Evolutionary conservation across 1,284 basidiomycete species (phyloP), one percentile per base, ranked within the genome.

Genomic region (Boletus hoseneyae): DNA sequence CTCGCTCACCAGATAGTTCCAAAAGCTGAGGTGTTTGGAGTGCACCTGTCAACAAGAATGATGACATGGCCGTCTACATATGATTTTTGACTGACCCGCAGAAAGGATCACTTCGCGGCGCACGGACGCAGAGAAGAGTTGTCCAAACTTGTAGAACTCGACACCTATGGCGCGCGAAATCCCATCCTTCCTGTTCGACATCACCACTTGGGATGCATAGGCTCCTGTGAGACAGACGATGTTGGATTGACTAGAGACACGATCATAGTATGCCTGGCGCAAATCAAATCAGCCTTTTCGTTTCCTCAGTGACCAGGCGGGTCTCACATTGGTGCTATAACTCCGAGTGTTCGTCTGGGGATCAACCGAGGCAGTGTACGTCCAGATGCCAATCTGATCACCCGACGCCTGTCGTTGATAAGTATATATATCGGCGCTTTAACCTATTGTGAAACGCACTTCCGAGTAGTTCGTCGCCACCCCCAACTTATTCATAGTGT

Each of bases 11-110:
- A 32, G 65, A 68, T 6, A 66, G 58, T 50, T 70, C 68, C 13
- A 72, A 55, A 13, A 71, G 48, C 15, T 64, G 64, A 4, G 68
- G 66, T 0, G 65, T 65, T 33, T 60, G 50, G 33, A 58, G 37
- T 21, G 60, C 39, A 36, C 58, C 63, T 46, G 4, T 32, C 10
- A 13, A 33, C 47, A n/a, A 23, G 13, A 8, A 23, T 29, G 13
- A 29, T 23, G 32, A 42, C n/a, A 10, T 8, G 4, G 18, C 30
- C 10, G 11, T 52, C 18, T 9, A 19, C 23, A 32, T 0, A 29
- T 13, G 7, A 37, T 25, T 21, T 12, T 6, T 23, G 21, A 51
- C 51, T 18, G 33, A 50, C 56, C 57, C 5, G 64, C 61, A 15
- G 64, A 57, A 30, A 67, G 47, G 6, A 68, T 62, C 15, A 68